Evolutionary conservation across 108 stramenopile species (phyloP).

Genomic region (Cyclotella sp.): DNA sequence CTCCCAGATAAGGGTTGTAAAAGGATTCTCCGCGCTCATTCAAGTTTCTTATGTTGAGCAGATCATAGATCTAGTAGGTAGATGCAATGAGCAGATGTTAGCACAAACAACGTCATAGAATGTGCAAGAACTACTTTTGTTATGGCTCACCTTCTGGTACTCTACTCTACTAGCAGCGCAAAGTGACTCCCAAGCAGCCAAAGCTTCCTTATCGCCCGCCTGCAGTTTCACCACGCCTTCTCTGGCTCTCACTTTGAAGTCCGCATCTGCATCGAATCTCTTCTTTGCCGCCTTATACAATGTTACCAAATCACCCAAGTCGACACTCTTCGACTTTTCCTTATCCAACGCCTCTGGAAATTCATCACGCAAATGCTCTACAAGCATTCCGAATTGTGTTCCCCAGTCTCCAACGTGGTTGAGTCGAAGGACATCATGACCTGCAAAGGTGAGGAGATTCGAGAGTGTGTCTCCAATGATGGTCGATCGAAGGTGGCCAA

Average conservation of each 20-base stretch:
- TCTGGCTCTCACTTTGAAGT: constrained; percentile 89
- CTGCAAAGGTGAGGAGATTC: constrained; percentile 90
- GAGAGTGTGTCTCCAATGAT: constrained; percentile 98
- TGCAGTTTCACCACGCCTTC: constrained; percentile 97
- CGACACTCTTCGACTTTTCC: constrained; percentile 68
- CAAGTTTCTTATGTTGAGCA: constrained; percentile 75
- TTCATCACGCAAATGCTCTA: constrained; percentile 96
- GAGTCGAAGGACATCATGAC: constrained; percentile 92
- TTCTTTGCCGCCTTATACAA: constrained; percentile 98
- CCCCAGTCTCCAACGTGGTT: constrained; percentile 99
- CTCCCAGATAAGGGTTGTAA: constrained; percentile 93
- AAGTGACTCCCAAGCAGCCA: constrained; percentile 92
- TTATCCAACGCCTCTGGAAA: constrained; percentile 87
- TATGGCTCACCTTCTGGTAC: constrained; percentile 73
- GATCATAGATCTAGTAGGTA: constrained; percentile 75
- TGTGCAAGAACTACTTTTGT: not conserved
- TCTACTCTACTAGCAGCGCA: constrained; percentile 82
- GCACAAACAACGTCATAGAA: not conserved
- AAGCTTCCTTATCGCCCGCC: constrained; percentile 88
- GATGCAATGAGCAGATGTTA: not conserved
- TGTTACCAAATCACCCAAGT: constrained; percentile 89
- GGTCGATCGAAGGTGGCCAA: constrained; percentile 97
- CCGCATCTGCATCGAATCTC: constrained; percentile 86
- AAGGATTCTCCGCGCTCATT: constrained; percentile 94
- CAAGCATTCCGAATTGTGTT: constrained; percentile 99